These are phyloP conservation scores for Colletotrichum aenigma DNA, from an alignment of 2,329 filamentous ascomycete genomes.

Conservation along the genomic window DNA sequence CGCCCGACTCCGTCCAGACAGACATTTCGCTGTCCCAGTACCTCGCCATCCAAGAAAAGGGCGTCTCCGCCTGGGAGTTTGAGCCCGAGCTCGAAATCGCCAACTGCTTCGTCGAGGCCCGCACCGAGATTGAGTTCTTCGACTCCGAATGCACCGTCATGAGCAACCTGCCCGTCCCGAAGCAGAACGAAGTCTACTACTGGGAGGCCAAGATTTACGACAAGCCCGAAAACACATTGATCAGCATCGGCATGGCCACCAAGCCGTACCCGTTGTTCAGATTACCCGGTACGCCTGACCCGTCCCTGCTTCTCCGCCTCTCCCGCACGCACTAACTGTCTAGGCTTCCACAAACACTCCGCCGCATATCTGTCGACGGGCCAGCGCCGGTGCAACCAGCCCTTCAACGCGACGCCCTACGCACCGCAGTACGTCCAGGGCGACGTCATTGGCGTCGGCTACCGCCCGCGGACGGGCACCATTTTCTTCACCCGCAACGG, in stretches of 20 bases:
- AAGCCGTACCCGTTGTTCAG: conserved; percentile 97
- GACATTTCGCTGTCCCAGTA: conserved; percentile 98
- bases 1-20: conserved; percentile 91
- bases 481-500: conserved; percentile 99
- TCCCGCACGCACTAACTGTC: neutral
- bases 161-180: conserved; percentile 94
- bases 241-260: conserved; percentile 93
- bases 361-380: conserved; percentile 91
- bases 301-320: neutral
- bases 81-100: conserved; percentile 98
- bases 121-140: conserved; percentile 98
- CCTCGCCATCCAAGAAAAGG: conserved; percentile 97
- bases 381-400: conserved; percentile 88
- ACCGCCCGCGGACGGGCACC: conserved; percentile 90
- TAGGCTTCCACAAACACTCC: conserved; percentile 91
- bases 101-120: conserved; percentile 95
- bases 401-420: conserved; percentile 80
- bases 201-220: conserved; percentile 99
- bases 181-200: conserved; percentile 99
- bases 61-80: conserved; percentile 99
- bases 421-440: conserved; percentile 88
- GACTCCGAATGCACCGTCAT: conserved; percentile 97
- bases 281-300: conserved; percentile 74
- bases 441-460: conserved; percentile 94
- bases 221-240: conserved; percentile 84